These are phyloP conservation scores for Paecilomyces formosus DNA, from an alignment of 2,329 filamentous ascomycete genomes.

Conservation along the genomic window DNA sequence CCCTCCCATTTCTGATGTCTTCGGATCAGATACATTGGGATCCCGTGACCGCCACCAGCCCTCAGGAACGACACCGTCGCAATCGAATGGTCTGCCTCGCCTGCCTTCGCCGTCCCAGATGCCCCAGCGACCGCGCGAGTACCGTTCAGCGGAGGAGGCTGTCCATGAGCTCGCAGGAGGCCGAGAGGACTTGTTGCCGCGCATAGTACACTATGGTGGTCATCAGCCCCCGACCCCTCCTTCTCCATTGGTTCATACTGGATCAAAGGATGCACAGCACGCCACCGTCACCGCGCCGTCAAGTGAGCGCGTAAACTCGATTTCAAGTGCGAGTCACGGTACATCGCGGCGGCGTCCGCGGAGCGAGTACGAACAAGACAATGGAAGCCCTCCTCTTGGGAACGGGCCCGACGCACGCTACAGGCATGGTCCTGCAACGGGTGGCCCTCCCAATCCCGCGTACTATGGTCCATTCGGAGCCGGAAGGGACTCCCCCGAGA, in stretches of 20 bases:
- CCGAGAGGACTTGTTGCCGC: conserved; percentile 84
- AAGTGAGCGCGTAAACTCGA: conserved; percentile 53
- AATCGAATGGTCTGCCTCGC: conserved; percentile 57
- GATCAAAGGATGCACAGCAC: conserved; percentile 19
- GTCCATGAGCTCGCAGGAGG: conserved; percentile 85
- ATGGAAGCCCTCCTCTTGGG: conserved; percentile 75
- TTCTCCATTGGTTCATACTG: conserved; percentile 47
- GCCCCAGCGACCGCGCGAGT: conserved; percentile 65
- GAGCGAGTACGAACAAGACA: conserved; percentile 85
- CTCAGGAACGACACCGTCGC: conserved; percentile 48
- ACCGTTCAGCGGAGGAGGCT: conserved; percentile 91
- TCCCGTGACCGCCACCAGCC: conserved; percentile 30
- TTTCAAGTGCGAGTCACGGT: conserved; percentile 18
- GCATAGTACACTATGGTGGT: conserved; percentile 89
- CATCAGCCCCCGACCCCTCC: conserved; percentile 90
- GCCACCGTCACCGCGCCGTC: conserved; percentile 48
- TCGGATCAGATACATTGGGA: conserved; percentile 66
- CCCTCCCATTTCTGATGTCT: conserved; percentile 90
- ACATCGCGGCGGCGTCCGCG: conserved; percentile 62
- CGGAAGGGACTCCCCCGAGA: conserved; percentile 75
- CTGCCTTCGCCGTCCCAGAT: conserved; percentile 65
- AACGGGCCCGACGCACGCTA: conserved; percentile 53
- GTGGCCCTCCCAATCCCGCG: conserved; percentile 21
- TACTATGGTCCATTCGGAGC: conserved; percentile 68
- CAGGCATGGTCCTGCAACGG: conserved; percentile 29